Evolutionary conservation across 192 early-diverging fungal species (phyloP), one percentile per base, ranked within the genome.

Genomic region (Linnemannia elongata): DNA sequence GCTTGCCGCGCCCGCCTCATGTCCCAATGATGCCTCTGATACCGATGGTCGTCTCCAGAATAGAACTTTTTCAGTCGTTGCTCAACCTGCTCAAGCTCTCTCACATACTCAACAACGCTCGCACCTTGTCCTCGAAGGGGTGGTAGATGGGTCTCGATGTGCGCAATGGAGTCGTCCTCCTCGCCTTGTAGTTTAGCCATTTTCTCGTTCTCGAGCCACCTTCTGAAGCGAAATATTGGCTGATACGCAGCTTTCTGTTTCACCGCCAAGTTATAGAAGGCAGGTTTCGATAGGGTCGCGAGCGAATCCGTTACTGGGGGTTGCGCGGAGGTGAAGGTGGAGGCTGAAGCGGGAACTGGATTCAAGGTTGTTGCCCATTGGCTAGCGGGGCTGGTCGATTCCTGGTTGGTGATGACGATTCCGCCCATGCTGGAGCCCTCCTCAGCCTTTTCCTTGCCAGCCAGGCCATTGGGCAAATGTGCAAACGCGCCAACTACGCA

Each of bases 401-500:
- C 55, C n/a, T 60, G 55, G 9, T n/a, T 27, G 9, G 55, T 27
- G 24, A 9, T n/a, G 55, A 60, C 8, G n/a, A 60, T n/a, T 27
- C n/a, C n/a, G 6, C 27, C 55, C 55, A 60, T 60, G n/a, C 55
- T 27, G n/a, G 55, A 60, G 2, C 57, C 55, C 24, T 9, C 55
- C 5, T 27, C 24, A n/a, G 55, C 55, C 0, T 60, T 60, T 0
- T 60, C 55, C 63, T 77, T 77, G 39, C 44, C 44, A 12, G 9
- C 10, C 27, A 33, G 13, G n/a, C 24, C 66, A 12, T 75, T 60
- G 10, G 80, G 63, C 42, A 75, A 24, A 69, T 75, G 45, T 18
- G 79, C 72, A 13, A 47, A 81, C 13, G 66, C 66, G 6, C 80
- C 80, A 30, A 81, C 63, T 20, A 75, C 80, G 24, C 44, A 81